phyloP scores from a whole-genome alignment of 495 filamentous ascomycete genomes.

The Articulospora tetracladia region DNA sequence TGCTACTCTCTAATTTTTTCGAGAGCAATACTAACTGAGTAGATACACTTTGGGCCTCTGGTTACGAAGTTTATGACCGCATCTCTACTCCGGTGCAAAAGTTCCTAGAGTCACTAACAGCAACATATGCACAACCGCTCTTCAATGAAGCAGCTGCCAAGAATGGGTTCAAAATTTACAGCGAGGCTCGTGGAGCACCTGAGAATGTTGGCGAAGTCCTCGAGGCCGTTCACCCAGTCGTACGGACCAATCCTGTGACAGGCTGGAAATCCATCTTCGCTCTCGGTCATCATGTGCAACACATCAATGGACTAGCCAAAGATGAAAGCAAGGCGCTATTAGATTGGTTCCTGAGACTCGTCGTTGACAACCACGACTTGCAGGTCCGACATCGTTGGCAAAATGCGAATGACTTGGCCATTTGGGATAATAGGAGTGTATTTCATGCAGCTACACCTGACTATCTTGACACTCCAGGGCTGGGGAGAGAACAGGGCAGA shows the following conservation, averaged over 20 bases:
- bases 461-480: conserved; percentile 28
- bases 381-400: conserved; percentile 69
- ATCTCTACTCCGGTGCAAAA: conserved; percentile 58
- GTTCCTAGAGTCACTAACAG: conserved; percentile 66
- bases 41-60: conserved; percentile 66
- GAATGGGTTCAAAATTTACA: conserved; percentile 53
- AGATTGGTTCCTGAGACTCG: conserved; percentile 55
- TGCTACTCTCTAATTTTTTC: neutral
- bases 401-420: conserved; percentile 61
- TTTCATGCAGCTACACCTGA: conserved; percentile 72
- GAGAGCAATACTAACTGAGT: neutral
- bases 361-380: conserved; percentile 75
- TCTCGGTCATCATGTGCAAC: conserved; percentile 57
- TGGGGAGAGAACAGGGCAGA: conserved; percentile 56
- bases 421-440: conserved; percentile 75
- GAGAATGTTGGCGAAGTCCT: conserved; percentile 64
- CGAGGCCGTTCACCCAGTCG: conserved; percentile 63
- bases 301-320: conserved; percentile 62
- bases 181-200: conserved; percentile 56
- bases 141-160: conserved; percentile 55
- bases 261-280: conserved; percentile 77
- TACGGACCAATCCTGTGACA: conserved; percentile 78
- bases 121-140: conserved; percentile 56
- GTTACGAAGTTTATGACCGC: conserved; percentile 76
- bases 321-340: conserved; percentile 58